These are phyloP conservation scores for Boletus sensibilis DNA, from an alignment of 768 basidiomycete genomes.

Conservation along the genomic window DNA sequence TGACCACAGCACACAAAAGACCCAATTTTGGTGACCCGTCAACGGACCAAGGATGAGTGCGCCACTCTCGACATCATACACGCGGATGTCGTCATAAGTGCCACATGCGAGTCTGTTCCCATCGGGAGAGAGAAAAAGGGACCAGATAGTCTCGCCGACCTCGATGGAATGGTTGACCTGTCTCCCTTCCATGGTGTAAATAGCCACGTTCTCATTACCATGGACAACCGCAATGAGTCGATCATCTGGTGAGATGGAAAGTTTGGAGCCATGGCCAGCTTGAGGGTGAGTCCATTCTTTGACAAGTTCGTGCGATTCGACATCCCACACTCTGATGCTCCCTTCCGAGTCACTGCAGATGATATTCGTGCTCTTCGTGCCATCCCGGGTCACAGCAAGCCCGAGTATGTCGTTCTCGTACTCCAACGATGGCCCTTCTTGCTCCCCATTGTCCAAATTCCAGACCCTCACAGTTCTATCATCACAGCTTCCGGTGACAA, in stretches of 20 bases:
- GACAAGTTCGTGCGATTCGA: neutral
- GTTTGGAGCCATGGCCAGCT: rapidly evolving
- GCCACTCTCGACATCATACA: slow-evolving; percentile 1
- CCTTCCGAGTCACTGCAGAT: neutral
- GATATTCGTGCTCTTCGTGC: neutral
- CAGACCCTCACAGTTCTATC: neutral
- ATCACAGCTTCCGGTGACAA: neutral
- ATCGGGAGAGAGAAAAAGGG: slow-evolving; percentile 3
- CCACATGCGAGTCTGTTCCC: slow-evolving; percentile 3
- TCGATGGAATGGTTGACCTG: neutral
- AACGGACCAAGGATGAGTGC: neutral
- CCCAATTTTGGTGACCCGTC: neutral
- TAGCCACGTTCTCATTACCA: too few relatives aligned
- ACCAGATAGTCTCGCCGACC: too few relatives aligned
- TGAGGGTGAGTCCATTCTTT: slow-evolving; percentile 2
- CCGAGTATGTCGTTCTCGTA: rapidly evolving
- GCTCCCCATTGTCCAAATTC: neutral
- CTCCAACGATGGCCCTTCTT: neutral
- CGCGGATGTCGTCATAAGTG: neutral
- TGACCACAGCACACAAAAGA: slow-evolving; percentile 8
- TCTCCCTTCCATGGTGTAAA: too few relatives aligned
- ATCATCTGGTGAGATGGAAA: slow-evolving; percentile 5
- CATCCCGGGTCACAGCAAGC: neutral
- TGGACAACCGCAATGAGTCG: slow-evolving; percentile 2
- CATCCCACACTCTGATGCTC: slow-evolving; percentile 2